These are phyloP conservation scores for Babesia bigemina DNA, from an alignment of 169 alveolate genomes.

Conservation along the genomic window DNA sequence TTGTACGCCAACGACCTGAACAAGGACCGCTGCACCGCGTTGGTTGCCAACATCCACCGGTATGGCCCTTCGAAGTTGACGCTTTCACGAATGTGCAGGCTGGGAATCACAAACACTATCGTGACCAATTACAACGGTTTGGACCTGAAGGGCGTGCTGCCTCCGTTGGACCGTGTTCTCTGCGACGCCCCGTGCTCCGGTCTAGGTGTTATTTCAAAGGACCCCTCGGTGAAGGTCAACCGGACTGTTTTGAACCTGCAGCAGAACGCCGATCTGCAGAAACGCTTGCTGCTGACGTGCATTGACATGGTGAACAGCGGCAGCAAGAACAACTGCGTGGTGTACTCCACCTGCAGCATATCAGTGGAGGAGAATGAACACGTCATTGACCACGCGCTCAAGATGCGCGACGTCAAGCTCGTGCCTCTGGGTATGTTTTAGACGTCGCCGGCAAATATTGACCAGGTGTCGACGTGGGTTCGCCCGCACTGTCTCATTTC, in stretches of 20 bases:
- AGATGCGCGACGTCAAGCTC: constrained; percentile 87
- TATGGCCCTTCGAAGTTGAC: background rate
- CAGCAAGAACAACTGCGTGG: constrained; percentile 92
- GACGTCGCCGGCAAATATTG: background rate
- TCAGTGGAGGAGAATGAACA: constrained; percentile 97
- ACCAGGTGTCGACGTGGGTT: constrained; percentile 85
- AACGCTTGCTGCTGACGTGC: constrained; percentile 92
- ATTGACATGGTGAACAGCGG: constrained; percentile 89
- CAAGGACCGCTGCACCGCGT: constrained; percentile 89
- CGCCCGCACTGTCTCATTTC: constrained; percentile 89
- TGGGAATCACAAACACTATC: constrained; percentile 92
- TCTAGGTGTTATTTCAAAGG: constrained; percentile 94
- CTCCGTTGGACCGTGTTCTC: constrained; percentile 91
- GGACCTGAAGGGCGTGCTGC: constrained; percentile 82
- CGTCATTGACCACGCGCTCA: constrained; percentile 93
- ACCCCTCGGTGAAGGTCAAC: constrained; percentile 91
- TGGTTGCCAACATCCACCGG: constrained; percentile 89
- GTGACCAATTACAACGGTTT: constrained; percentile 93
- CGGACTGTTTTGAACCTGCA: constrained; percentile 88
- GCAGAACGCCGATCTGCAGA: constrained; percentile 92
- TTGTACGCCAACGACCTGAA: constrained; percentile 92
- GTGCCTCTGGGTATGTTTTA: constrained; percentile 53
- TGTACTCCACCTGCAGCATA: constrained; percentile 96
- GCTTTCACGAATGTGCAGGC: constrained; percentile 65
- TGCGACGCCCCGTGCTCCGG: constrained; percentile 97